Percentiles rank a stretch among this genome's conserved stretches.
Evolutionary conservation across 169 alveolate genomes (phyloP).

Genomic region (Plasmodium blacklocki): DNA sequence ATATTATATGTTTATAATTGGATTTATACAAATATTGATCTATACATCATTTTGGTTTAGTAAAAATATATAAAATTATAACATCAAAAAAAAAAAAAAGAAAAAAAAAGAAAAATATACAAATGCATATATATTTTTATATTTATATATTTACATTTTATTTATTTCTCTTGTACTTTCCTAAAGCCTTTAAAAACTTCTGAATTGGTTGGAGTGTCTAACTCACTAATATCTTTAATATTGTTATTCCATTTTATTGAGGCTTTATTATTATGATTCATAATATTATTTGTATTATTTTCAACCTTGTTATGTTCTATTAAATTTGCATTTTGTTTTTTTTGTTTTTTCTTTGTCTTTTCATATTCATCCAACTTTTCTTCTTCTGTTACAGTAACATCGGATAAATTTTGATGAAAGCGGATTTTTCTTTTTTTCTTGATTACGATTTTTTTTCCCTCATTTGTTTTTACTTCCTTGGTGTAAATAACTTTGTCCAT

Average conservation of each 20-base stretch:
- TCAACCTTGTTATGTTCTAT: conserved; percentile 6
- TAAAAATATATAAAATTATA: too few relatives aligned
- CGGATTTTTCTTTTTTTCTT: conserved; percentile 75
- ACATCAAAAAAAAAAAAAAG: background rate
- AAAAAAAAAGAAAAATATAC: background rate
- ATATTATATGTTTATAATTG: too few relatives aligned
- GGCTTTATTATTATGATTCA: conserved; percentile 56
- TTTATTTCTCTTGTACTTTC: conserved; percentile 35
- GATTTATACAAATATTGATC: too few relatives aligned
- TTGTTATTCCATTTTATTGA: conserved; percentile 74
- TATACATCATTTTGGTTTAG: too few relatives aligned
- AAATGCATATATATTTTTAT: conserved; percentile 4
- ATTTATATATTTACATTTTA: conserved; percentile 4
- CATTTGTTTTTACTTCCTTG: conserved; percentile 67
- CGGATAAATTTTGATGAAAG: conserved; percentile 69
- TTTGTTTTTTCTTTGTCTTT: conserved; percentile 63
- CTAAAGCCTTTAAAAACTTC: conserved; percentile 74
- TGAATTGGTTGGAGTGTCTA: conserved; percentile 72
- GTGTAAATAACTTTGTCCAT: conserved; percentile 73
- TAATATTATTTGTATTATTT: conserved; percentile 8
- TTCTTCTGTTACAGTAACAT: conserved; percentile 74
- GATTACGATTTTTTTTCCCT: conserved; percentile 65
- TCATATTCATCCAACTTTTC: conserved; percentile 60
- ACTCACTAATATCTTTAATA: conserved; percentile 69
- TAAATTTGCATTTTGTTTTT: conserved; percentile 39